A percentile compares a stretch with the other conserved stretches of the same genome.
These are phyloP conservation scores for Crinitomyces ghanaensis DNA, from an alignment of 805 yeast genomes.

Conservation along the genomic window DNA sequence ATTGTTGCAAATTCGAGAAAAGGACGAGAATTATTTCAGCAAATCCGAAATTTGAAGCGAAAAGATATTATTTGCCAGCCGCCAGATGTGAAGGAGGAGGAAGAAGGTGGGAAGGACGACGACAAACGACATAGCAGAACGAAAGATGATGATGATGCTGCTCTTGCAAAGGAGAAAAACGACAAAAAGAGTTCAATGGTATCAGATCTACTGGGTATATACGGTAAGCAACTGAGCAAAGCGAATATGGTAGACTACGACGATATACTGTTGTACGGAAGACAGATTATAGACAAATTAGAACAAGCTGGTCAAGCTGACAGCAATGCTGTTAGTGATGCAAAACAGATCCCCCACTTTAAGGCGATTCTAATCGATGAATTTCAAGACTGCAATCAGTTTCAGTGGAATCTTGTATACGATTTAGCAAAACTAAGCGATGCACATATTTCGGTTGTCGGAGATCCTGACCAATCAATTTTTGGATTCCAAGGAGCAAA, in stretches of 20 bases:
- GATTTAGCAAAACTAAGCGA: background rate
- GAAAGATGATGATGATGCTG: constrained; percentile 1
- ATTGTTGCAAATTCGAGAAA: background rate
- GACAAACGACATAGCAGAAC: background rate
- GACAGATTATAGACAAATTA: constrained; percentile 4
- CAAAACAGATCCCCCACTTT: background rate
- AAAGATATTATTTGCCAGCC: too few species aligned
- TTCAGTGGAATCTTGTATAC: constrained; percentile 61
- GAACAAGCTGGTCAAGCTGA: background rate
- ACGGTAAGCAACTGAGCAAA: constrained; percentile 4
- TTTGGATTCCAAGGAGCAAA: constrained; percentile 81
- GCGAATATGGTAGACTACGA: constrained; percentile 10
- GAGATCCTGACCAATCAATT: constrained; percentile 94
- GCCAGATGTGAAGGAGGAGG: constrained; percentile 1
- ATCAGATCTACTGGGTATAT: constrained; percentile 3
- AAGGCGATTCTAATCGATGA: constrained; percentile 71
- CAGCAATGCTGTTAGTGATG: too few species aligned
- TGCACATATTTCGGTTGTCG: constrained; percentile 44
- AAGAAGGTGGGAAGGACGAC: background rate
- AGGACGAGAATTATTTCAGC: background rate
- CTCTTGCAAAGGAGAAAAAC: background rate
- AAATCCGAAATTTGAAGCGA: background rate
- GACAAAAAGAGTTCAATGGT: background rate
- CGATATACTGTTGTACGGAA: constrained; percentile 9
- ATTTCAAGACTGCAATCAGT: constrained; percentile 78